These are phyloP conservation scores for Tolypocladium tropicale DNA, from an alignment of 2,329 filamentous ascomycete genomes.

Conservation along the genomic window DNA sequence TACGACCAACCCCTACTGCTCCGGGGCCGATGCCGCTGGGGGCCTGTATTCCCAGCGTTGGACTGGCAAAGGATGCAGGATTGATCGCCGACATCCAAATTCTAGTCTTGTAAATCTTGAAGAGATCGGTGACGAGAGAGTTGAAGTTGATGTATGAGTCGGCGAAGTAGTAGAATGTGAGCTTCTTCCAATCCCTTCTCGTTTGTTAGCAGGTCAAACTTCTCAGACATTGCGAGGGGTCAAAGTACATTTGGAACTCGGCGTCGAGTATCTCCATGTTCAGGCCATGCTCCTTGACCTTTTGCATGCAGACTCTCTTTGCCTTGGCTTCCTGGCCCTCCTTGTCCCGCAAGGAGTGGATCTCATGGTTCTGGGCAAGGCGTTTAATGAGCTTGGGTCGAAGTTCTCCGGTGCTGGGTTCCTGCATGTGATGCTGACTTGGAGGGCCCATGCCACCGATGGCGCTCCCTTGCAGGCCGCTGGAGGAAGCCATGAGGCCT, in stretches of 20 bases:
- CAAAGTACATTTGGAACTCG: constrained; percentile 89
- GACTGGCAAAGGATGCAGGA: constrained; percentile 84
- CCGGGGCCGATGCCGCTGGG: constrained; percentile 58
- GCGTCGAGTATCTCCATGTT: constrained; percentile 99
- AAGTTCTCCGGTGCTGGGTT: constrained; percentile 62
- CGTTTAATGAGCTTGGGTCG: constrained; percentile 97
- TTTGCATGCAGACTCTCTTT: constrained; percentile 92
- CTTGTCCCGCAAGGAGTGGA: constrained; percentile 82
- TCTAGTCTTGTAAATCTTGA: constrained; percentile 98
- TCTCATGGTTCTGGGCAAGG: constrained; percentile 83
- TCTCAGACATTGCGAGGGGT: neutral
- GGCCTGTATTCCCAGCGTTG: constrained; percentile 60
- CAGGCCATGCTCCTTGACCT: constrained; percentile 85
- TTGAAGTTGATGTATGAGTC: constrained; percentile 99
- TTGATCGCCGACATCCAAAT: constrained; percentile 99
- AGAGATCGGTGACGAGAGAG: constrained; percentile 88
- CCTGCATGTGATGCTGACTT: constrained; percentile 62
- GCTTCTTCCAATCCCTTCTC: constrained; percentile 89
- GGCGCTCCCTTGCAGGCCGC: constrained; percentile 56
- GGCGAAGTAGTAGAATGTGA: constrained; percentile 98
- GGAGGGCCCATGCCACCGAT: constrained; percentile 71
- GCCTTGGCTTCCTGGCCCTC: constrained; percentile 97
- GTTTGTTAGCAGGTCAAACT: constrained; percentile 4
- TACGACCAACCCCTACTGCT: constrained; percentile 48
- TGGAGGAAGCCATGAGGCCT: constrained; percentile 53